Evolutionary conservation across 2,329 filamentous ascomycete species (phyloP).

Genomic region (Trichoderma pleuroti): DNA sequence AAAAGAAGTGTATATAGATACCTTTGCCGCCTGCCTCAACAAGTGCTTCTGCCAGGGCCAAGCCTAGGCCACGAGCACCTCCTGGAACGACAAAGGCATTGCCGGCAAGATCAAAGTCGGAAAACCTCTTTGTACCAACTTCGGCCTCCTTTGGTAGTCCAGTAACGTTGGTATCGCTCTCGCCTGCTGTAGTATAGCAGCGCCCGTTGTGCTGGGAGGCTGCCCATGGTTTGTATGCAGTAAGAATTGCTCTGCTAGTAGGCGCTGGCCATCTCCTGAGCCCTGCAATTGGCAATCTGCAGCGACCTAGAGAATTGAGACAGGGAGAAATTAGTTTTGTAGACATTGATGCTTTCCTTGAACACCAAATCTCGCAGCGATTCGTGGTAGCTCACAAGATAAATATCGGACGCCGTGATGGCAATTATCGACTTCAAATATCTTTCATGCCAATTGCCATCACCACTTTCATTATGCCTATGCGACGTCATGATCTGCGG

Average conservation of each 20-base stretch:
- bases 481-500: background rate
- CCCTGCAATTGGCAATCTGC: background rate
- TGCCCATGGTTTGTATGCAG: background rate
- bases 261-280: background rate
- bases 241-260: background rate
- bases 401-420: background rate
- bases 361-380: background rate
- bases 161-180: background rate
- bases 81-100: background rate
- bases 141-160: background rate
- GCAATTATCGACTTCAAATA: background rate
- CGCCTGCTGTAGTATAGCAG: background rate
- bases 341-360: background rate
- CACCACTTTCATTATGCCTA: background rate
- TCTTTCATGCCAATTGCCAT: background rate
- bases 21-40: background rate
- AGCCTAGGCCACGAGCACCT: background rate
- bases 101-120: background rate
- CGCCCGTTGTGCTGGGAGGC: background rate
- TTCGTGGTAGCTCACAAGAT: background rate
- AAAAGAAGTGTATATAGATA: background rate
- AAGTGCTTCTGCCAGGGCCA: background rate
- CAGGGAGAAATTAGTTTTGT: background rate
- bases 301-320: background rate
- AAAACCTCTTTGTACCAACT: background rate